A percentile compares a stretch with the other conserved stretches of the same genome.
Evolutionary conservation across 2,329 filamentous ascomycete genomes (phyloP).

Genomic region (Fusarium cicatricum): DNA sequence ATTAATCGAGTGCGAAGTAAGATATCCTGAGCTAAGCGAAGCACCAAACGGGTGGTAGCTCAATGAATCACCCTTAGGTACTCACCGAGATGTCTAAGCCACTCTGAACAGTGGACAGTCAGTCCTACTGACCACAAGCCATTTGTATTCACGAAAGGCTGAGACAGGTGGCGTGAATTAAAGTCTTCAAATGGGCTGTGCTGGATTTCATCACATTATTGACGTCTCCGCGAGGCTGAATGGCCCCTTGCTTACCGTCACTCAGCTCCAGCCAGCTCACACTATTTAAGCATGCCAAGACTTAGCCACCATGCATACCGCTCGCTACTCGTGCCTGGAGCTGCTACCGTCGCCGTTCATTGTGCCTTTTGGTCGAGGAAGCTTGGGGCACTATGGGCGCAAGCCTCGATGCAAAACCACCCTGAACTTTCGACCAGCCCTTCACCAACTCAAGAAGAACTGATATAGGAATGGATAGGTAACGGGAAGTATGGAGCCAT

Average conservation of each 20-base stretch:
- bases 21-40: background rate
- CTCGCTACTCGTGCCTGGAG: too few species aligned
- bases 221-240: background rate
- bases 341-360: too few species aligned
- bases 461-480: background rate
- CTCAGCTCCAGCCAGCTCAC: background rate
- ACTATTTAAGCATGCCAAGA: background rate
- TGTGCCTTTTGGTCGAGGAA: too few species aligned
- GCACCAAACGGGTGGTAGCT: background rate
- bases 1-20: too few species aligned
- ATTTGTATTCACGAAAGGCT: background rate
- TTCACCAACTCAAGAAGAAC: background rate
- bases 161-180: background rate
- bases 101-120: background rate
- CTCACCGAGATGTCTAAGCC: background rate
- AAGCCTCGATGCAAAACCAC: background rate
- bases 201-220: background rate
- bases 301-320: too few species aligned
- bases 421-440: background rate
- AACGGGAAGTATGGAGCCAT: conserved; percentile 4
- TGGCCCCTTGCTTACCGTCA: background rate
- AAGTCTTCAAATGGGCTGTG: background rate
- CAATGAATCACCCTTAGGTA: background rate
- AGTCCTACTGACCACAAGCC: background rate
- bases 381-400: too few species aligned